Evolutionary conservation across 2,329 filamentous ascomycete species (phyloP).

Genomic region (Diatrype stigma): DNA sequence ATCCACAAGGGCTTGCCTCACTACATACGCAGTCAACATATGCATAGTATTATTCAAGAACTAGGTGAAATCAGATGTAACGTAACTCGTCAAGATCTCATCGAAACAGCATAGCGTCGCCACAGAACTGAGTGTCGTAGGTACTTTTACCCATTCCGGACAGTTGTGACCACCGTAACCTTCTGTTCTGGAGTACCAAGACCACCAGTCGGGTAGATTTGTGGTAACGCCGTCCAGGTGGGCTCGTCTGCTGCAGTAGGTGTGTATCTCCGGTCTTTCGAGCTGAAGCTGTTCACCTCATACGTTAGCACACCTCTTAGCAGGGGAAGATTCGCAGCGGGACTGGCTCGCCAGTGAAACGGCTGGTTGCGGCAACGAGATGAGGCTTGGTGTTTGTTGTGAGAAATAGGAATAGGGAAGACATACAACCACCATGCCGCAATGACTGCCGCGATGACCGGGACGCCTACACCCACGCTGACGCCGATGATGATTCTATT

Average conservation of each 20-base stretch:
- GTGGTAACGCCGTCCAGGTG: conserved; percentile 8
- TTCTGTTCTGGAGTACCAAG: not conserved
- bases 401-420: not conserved
- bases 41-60: too few relatives aligned
- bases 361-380: too few relatives aligned
- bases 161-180: not conserved
- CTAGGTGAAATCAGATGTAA: too few relatives aligned
- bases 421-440: conserved; percentile 28
- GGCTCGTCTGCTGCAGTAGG: conserved; percentile 7
- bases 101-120: too few relatives aligned
- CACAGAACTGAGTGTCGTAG: too few relatives aligned
- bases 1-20: too few relatives aligned
- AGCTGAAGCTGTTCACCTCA: not conserved
- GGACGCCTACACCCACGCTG: conserved; percentile 41
- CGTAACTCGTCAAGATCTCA: too few relatives aligned
- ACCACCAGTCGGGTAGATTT: not conserved
- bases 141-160: not conserved
- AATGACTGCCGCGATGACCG: conserved; percentile 30
- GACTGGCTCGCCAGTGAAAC: too few relatives aligned
- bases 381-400: too few relatives aligned
- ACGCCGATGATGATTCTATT: conserved; percentile 46
- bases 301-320: not conserved
- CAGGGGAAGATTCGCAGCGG: not conserved
- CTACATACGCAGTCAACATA: too few relatives aligned
- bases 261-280: conserved; percentile 13